Evolutionary conservation across 495 filamentous ascomycete genomes (phyloP).

Genomic region (Wilcoxina mikolae): DNA sequence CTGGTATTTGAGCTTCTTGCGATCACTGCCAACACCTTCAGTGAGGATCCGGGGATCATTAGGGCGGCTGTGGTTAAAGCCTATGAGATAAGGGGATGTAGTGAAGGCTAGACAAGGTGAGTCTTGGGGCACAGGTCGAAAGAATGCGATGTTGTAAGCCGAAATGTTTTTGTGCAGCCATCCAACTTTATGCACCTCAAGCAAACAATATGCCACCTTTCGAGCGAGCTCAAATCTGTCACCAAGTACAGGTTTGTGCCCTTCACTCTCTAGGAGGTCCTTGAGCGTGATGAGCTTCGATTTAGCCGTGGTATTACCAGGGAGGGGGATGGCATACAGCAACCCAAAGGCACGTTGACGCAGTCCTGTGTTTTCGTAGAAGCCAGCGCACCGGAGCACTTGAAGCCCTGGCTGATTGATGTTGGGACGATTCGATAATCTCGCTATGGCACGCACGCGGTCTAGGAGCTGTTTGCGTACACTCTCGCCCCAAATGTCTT

Average conservation of each 20-base stretch:
- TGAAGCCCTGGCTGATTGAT: background rate
- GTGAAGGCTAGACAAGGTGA: too few relatives aligned
- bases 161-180: constrained; percentile 16
- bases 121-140: background rate
- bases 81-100: constrained; percentile 10
- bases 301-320: too few relatives aligned
- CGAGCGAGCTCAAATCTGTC: background rate
- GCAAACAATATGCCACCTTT: background rate
- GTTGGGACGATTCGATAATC: background rate
- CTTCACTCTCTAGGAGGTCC: background rate
- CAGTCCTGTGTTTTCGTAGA: background rate
- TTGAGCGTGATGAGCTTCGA: background rate
- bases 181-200: background rate
- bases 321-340: background rate
- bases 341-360: background rate
- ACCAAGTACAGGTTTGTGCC: background rate
- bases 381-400: background rate
- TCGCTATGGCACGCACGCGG: background rate
- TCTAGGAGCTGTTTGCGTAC: background rate
- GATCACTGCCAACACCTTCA: background rate
- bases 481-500: background rate
- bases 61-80: constrained; percentile 12
- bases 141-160: constrained; percentile 8
- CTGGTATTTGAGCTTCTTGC: background rate
- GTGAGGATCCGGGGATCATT: constrained; percentile 1